Base-by-base conservation (phyloP, 331 rosid species). In the Quercus phellos region DNA sequence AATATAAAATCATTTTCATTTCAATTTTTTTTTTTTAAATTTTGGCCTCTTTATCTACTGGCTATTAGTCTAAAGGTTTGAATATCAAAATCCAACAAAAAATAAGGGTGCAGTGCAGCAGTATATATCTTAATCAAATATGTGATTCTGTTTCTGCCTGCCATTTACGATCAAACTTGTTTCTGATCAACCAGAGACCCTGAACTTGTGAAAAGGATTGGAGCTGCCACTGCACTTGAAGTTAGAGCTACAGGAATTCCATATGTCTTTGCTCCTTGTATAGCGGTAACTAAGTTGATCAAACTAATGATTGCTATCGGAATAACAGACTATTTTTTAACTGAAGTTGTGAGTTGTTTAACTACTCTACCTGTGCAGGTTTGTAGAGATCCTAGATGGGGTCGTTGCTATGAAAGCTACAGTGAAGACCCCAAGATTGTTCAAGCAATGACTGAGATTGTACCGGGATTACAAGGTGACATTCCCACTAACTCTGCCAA, bases 351-450 rank as follows among this genome's bases (percentile, higher is more conserved):
- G 67, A 55, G 58, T 18, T 53, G 51, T 80, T 55, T 11, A 8
- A 14, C 35, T 55, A 3, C 27, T 50, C 0, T 71, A 19, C 72
- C 66, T 38, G n/a, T 63, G 35, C 67, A 90, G 96, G 93, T 89
- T 3, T 89, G 93, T 75, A 82, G 91, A 81, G 96, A 90, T 85
- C 96, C 96, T 8, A 89, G 96, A 67, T 90, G 93, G 96, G 96
- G 93, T 5, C 75, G 93, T 6, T 90, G 93, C 51, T 87, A 80
- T 27, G 93, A 90, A 79, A 90, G 96, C 80, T 90, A 87, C 69
- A 90, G 93, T 46, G 96, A 90, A 80, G 91, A 90, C 81, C 89
- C 77, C 34, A 74, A 13, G 54, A 8, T 90, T 46, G 91, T 89
- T 46, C 85, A 80, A 75, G 84, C 85, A 54, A 87, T 90, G 96